Evolutionary conservation across 495 filamentous ascomycete genomes (phyloP).

Genomic region (Sordaria brevicollis): DNA sequence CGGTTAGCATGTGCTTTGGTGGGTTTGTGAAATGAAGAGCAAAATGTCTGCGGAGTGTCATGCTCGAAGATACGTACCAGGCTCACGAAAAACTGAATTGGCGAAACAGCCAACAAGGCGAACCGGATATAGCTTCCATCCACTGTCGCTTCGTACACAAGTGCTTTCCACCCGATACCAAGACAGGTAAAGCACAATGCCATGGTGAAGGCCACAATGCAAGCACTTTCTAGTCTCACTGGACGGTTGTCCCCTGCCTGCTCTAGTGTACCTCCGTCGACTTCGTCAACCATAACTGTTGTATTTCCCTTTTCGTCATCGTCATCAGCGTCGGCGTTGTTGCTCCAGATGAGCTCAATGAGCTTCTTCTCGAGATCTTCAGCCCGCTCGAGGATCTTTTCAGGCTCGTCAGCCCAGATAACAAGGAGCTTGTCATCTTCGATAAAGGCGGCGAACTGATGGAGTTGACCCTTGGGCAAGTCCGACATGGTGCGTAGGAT

Average conservation of each 20-base stretch:
- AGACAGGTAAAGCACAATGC: conserved; percentile 41
- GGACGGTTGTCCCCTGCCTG: conserved; percentile 28
- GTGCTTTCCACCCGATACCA: conserved; percentile 42
- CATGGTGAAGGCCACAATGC: conserved; percentile 40
- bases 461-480: conserved; percentile 47
- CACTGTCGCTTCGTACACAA: conserved; percentile 42
- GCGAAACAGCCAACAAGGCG: conserved; percentile 33
- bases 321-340: conserved; percentile 28
- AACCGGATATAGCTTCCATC: conserved; percentile 40
- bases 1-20: conserved; percentile 1
- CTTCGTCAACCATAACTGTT: neutral
- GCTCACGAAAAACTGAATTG: conserved; percentile 46
- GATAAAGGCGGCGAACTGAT: conserved; percentile 61
- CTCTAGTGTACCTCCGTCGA: conserved; percentile 14
- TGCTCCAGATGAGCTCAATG: conserved; percentile 46
- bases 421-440: conserved; percentile 44
- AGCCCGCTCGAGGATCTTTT: conserved; percentile 40
- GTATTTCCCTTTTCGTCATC: conserved; percentile 14
- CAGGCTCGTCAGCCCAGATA: conserved; percentile 59
- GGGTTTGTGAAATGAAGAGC: neutral
- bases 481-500: conserved; percentile 45
- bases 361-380: conserved; percentile 39
- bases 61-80: conserved; percentile 32
- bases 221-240: conserved; percentile 39
- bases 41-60: neutral